These are phyloP conservation scores for Chlamydomonas eustigma DNA, from an alignment of 139 green algal genomes.

Conservation along the genomic window DNA sequence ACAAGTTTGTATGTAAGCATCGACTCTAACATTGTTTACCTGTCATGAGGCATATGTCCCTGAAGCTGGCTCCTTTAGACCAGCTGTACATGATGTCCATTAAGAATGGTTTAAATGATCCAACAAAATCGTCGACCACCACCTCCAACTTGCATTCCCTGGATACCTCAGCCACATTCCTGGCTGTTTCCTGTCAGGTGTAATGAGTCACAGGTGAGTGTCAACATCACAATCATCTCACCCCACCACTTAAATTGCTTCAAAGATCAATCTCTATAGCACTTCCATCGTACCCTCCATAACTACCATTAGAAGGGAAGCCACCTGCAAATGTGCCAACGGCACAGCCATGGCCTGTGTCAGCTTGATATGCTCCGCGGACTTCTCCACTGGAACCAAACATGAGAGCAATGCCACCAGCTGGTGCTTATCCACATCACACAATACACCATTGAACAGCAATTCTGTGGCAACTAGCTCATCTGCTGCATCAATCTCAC, in stretches of 20 bases:
- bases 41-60: conserved; percentile 36
- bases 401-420: conserved; percentile 61
- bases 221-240: too few species aligned
- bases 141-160: conserved; percentile 68
- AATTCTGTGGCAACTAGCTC: conserved; percentile 79
- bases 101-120: conserved; percentile 64
- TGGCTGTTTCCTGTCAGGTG: conserved; percentile 42
- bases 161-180: conserved; percentile 55
- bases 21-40: too few species aligned
- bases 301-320: too few species aligned
- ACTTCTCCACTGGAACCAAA: conserved; percentile 70
- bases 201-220: neutral
- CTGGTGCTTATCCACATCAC: conserved; percentile 17
- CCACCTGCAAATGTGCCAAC: conserved; percentile 58
- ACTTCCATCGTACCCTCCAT: too few species aligned
- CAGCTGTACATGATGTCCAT: conserved; percentile 83
- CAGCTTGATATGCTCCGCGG: conserved; percentile 56
- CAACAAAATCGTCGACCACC: conserved; percentile 72
- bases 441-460: conserved; percentile 62
- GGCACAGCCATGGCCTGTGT: conserved; percentile 51
- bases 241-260: too few species aligned
- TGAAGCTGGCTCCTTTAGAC: conserved; percentile 37
- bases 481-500: conserved; percentile 82
- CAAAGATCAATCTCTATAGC: too few species aligned
- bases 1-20: too few species aligned